Evolutionary conservation across 129 eudicot species (phyloP), one percentile per base, ranked within the genome.

Genomic region (Deinandra increscens): DNA sequence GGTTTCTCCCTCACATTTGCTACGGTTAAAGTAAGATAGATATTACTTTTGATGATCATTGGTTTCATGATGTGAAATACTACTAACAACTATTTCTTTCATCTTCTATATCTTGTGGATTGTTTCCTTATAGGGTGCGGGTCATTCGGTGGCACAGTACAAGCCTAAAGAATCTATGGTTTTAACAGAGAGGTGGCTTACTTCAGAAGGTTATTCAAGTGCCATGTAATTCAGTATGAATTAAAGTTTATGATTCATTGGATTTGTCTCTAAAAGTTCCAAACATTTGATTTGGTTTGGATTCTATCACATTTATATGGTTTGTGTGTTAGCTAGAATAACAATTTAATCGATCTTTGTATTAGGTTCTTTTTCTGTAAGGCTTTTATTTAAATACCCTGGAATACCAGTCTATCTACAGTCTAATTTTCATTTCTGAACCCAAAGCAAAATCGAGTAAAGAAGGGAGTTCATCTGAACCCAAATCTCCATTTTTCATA

Each of bases 91-190:
- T 7, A 65, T 0, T 0, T 2, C 29, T 36, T 36, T 7, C 6
- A 56, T 56, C 4, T 56, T 3, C 14, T 39, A 20, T 4, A 3
- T 49, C 4, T 13, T 72, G 4, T 72, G 4, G 49, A 20, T 37
- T 9, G 4, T 19, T 48, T 5, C 11, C 7, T 55, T 75, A 12
- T 9, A 69, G 81, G 81, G 81, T 60, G 81, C 81, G n/a, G 81
- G 81, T 31, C 81, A 76, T 76, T 76, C 81, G 0, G 81, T 76
- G 58, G 75, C 81, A 49, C 81, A 69, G 42, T 76, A 76, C 64
- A 76, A 76, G 75, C 76, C 76, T 4, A 69, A 53, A 49, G 75
- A 76, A 76, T 64, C 81, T 11, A 49, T 60, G 75, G 76, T 63
- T 50, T 34, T 76, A 70, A 63, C 70, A 18, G 59, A 76, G 46